Percentiles rank a stretch among this genome's conserved stretches.
Evolutionary conservation across 225 moss, liverwort and hornwort species (phyloP).

Genomic region (Climacium dendroides): DNA sequence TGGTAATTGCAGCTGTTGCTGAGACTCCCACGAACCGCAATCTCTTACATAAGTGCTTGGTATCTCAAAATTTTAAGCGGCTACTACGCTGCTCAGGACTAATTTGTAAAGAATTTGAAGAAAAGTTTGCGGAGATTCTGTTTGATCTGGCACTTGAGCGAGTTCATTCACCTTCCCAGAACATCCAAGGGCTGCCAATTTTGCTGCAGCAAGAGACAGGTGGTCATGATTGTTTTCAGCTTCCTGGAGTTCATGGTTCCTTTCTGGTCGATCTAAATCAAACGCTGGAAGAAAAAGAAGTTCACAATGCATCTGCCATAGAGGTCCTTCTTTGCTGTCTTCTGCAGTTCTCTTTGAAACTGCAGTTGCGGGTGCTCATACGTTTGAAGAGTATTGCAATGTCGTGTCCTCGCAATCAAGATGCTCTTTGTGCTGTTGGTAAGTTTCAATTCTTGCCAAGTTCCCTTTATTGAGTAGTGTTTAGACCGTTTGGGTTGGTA

Average conservation of each 20-base stretch:
- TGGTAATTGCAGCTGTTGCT: conserved; percentile 60
- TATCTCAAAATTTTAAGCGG: conserved; percentile 50
- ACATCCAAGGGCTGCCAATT: conserved; percentile 31
- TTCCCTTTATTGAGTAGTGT: neutral
- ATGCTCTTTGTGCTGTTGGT: conserved; percentile 89
- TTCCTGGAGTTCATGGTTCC: conserved; percentile 23
- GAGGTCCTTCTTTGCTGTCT: conserved; percentile 67
- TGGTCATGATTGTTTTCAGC: conserved; percentile 19
- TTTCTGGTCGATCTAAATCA: conserved; percentile 25
- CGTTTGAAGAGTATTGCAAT: conserved; percentile 70
- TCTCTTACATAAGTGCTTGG: conserved; percentile 51
- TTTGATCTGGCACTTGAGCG: conserved; percentile 85
- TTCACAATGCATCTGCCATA: conserved; percentile 76
- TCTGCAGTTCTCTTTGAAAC: conserved; percentile 45
- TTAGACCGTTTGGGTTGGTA: neutral
- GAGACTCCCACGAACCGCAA: conserved; percentile 57
- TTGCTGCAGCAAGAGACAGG: conserved; percentile 38
- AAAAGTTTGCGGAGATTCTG: conserved; percentile 50
- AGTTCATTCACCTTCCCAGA: conserved; percentile 47
- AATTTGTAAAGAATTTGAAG: conserved; percentile 60
- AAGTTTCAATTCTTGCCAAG: neutral
- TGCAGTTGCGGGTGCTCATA: conserved; percentile 72
- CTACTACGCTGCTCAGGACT: conserved; percentile 47
- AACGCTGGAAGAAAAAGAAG: conserved; percentile 34
- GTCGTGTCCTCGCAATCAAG: conserved; percentile 72